Evolutionary conservation across 305 asterid species (phyloP), one percentile per base, ranked within the genome.

Genomic region (Solanum hybrid): DNA sequence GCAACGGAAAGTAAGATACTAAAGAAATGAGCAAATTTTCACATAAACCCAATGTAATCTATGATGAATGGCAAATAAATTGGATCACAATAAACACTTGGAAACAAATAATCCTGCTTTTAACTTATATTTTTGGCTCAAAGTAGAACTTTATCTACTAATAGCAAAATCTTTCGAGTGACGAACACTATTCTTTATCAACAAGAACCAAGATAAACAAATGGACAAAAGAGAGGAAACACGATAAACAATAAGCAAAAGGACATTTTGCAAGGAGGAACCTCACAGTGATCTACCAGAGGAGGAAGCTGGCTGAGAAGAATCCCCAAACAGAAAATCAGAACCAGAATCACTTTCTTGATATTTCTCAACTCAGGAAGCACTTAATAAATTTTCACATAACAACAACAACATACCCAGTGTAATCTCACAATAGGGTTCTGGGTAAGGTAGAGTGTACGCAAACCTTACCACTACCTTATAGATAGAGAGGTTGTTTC

Each of bases 201-300:
- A 37, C 61, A 80, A 40, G 64, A 24, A 24, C 86, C 85, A 78
- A 22, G 18, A 35, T 35, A 22, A 78, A 78, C 35, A 35, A 78
- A 20, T 18, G 22, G 29, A 34, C 28, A 34, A 34, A 77, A 77
- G 83, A 77, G 46, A 77, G 14, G 46, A 34, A 77, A 77, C 9
- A 77, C 12, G 5, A 71, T 71, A 26, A 12, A 26, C 18, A 6
- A 11, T 11, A 79, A 36, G 26, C 61, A 79, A 6, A 77, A 11
- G 57, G 22, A 24, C 20, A 79, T 79, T 79, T 34, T 36, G 61
- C 86, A 14, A 37, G 35, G 64, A 79, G 31, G 57, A 81, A 90
- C 88, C 97, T 96, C 93, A 96, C 98, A 91, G 29, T 89, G 96
- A 87, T 91, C 88, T 90, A 91, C 86, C 94, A 92, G 92, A 90